These are phyloP conservation scores for Saccharomyces jurei DNA, from an alignment of 805 yeast species.

Conservation along the genomic window DNA sequence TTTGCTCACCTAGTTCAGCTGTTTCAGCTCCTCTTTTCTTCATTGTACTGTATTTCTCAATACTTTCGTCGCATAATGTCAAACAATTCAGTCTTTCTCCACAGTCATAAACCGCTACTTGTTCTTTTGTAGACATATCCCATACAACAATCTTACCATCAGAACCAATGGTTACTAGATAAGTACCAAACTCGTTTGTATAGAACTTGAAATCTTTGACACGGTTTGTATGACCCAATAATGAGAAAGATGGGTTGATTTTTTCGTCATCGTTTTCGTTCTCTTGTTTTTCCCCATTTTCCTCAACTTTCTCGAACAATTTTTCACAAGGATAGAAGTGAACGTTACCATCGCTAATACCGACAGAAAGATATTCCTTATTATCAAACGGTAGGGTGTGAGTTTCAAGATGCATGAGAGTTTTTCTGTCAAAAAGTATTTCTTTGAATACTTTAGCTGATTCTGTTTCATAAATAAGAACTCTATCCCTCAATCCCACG, in stretches of 20 bases:
- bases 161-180: slow-evolving; percentile 75
- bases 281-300: slow-evolving; percentile 24
- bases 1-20: slow-evolving; percentile 51
- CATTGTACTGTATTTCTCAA: slow-evolving; percentile 68
- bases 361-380: slow-evolving; percentile 53
- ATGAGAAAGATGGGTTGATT: slow-evolving; percentile 43
- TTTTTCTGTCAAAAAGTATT: slow-evolving; percentile 38
- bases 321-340: slow-evolving; percentile 42
- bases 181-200: slow-evolving; percentile 35
- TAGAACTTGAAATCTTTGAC: slow-evolving; percentile 68
- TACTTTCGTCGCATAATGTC: slow-evolving; percentile 61
- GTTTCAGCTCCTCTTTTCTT: slow-evolving; percentile 49
- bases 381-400: slow-evolving; percentile 33
- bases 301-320: slow-evolving; percentile 26
- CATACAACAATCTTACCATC: slow-evolving; percentile 92
- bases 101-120: slow-evolving; percentile 81
- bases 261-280: slow-evolving; percentile 8
- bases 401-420: slow-evolving; percentile 63
- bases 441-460: slow-evolving; percentile 52
- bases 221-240: slow-evolving; percentile 79
- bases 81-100: slow-evolving; percentile 91
- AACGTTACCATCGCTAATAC: slow-evolving; percentile 66
- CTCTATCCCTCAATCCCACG: slow-evolving; percentile 62
- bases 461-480: slow-evolving; percentile 57
- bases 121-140: slow-evolving; percentile 63